These are phyloP conservation scores for Tinospora cordifolia DNA, from an alignment of 164 flowering plant genomes.

Conservation along the genomic window DNA sequence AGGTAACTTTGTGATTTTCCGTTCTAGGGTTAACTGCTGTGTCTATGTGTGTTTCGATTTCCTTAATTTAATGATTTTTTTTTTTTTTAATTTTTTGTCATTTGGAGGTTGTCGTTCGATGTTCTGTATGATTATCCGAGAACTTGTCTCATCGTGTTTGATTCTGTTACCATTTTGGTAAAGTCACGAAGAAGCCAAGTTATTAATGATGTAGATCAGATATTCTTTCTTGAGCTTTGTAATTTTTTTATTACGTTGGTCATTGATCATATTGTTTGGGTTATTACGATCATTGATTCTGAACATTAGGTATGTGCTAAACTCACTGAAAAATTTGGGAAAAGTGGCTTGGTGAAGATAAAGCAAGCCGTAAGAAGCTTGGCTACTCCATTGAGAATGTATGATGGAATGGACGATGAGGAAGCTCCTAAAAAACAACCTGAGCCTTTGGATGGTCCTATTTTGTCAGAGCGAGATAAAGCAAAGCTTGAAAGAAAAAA, in stretches of 20 bases:
- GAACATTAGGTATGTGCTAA: slow-evolving; percentile 62
- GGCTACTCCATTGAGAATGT: slow-evolving; percentile 75
- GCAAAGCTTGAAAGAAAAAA: slow-evolving; percentile 77
- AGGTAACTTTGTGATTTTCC: not conserved
- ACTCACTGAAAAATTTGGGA: slow-evolving; percentile 80
- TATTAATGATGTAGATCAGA: too few species aligned
- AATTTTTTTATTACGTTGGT: not conserved
- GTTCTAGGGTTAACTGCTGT: not conserved
- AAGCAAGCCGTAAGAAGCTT: slow-evolving; percentile 80
- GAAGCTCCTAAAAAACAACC: slow-evolving; percentile 74
- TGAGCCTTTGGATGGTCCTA: slow-evolving; percentile 76
- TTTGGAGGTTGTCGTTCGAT: too few species aligned
- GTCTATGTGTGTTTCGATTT: too few species aligned
- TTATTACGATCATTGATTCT: not conserved
- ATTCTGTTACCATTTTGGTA: too few species aligned
- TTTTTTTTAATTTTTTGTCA: too few species aligned
- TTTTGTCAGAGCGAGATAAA: slow-evolving; percentile 76
- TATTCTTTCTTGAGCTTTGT: not conserved
- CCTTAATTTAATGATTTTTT: too few species aligned
- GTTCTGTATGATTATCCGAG: too few species aligned
- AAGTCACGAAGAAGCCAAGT: too few species aligned
- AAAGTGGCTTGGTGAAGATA: slow-evolving; percentile 77
- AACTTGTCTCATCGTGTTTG: too few species aligned
- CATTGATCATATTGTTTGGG: not conserved
- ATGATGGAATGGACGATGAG: slow-evolving; percentile 91